A percentile compares a stretch with the other conserved stretches of the same genome.
phyloP scores from a whole-genome alignment of 352 stramenopile species.

The Pythium rishiriense region DNA sequence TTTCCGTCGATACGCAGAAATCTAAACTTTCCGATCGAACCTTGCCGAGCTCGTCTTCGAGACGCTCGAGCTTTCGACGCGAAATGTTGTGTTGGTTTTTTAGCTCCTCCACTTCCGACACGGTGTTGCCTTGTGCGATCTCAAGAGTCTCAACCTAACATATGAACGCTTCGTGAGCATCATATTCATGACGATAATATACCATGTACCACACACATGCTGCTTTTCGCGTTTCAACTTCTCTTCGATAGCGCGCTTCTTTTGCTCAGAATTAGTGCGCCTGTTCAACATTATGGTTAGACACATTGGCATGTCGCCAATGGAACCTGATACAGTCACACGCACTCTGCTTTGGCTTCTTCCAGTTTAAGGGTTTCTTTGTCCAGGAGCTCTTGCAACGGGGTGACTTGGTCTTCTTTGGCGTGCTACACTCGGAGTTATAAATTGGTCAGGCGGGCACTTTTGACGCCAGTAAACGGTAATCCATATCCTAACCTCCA shows the following conservation, averaged over 20 bases:
- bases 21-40: slow-evolving; percentile 22
- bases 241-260: slow-evolving; percentile 54
- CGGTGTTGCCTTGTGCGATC: slow-evolving; percentile 61
- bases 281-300: slow-evolving; percentile 25
- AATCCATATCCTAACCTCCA: slow-evolving; percentile 44
- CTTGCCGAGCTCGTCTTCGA: slow-evolving; percentile 60
- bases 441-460: neutral
- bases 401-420: slow-evolving; percentile 60
- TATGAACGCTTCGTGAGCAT: neutral
- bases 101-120: slow-evolving; percentile 68
- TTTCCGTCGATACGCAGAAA: neutral
- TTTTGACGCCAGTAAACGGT: neutral
- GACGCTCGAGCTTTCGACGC: slow-evolving; percentile 61
- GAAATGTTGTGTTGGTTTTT: slow-evolving; percentile 71
- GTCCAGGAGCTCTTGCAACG: slow-evolving; percentile 63
- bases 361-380: slow-evolving; percentile 71
- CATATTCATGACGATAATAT: too few relatives aligned
- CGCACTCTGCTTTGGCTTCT: slow-evolving; percentile 60
- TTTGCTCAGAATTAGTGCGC: slow-evolving; percentile 47
- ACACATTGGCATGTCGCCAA: neutral
- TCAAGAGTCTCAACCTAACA: slow-evolving; percentile 66
- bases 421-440: slow-evolving; percentile 42
- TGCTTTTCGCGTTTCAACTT: slow-evolving; percentile 72
- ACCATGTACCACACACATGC: slow-evolving; percentile 21
- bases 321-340: neutral